Base-by-base conservation (phyloP, 345 rosid genomes). In the Cardamine occulta region DNA sequence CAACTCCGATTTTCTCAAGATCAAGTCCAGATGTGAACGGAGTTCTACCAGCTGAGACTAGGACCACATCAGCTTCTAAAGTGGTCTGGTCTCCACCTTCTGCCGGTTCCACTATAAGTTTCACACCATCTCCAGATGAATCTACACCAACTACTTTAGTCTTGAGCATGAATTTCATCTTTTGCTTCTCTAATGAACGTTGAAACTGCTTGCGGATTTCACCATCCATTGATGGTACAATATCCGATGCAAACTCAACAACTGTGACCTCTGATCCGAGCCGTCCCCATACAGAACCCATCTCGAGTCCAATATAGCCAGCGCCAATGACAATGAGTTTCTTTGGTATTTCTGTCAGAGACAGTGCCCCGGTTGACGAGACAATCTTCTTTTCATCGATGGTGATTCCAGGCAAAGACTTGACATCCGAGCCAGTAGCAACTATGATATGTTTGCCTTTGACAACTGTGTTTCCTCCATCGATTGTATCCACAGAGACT, bases 131-230 rank as follows among this genome's bases (percentile, higher is more conserved):
- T 63, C 97, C 95, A 15, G 96, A 82, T 11, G 84, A 66, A 77
- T 96, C 95, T 70, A 91, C 93, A 51, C 96, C 89, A 15, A 93
- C 95, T 24, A 93, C 99, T 86, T 93, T 96, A 68, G 98, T 96
- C 84, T 89, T 89, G 82, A 96, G 97, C 91, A 96, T 89, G 80
- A 96, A 96, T 76, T 96, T 93, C 95, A 96, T 93, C 88, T 89
- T 89, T 78, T 96, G 99, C 82, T 96, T 96, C 87, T 96, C 98
- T 9, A 96, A 88, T 11, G 84, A 6, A 11, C 97, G 93, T 62
- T 96, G 99, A 77, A 96, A 96, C 83, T 96, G 98, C 84, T 87
- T 89, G 68, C 99, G 91, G 76, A 96, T 64, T 77, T 96, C 99
- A 57, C 88, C 97, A 80, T 96, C 99, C 99, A 93, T 89, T 74